phyloP scores from a whole-genome alignment of 108 stramenopile species.

The Nitzschia sp. region DNA sequence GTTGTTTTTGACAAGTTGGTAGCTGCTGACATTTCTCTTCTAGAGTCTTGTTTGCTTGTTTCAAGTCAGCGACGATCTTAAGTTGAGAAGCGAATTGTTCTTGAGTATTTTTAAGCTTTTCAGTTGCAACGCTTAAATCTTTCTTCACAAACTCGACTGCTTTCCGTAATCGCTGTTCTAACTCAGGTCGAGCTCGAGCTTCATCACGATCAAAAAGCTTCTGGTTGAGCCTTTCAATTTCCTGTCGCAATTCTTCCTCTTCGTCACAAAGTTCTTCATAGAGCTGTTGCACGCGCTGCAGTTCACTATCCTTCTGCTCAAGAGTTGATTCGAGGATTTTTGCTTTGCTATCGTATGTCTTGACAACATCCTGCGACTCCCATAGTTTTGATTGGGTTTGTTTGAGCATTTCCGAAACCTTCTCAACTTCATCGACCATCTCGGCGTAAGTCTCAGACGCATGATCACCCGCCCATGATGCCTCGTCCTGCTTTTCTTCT shows the following conservation, averaged over 20 bases:
- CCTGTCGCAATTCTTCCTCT: constrained; percentile 15
- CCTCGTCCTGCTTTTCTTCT: not conserved
- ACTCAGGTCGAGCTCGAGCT: constrained; percentile 5
- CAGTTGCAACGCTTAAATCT: constrained; percentile 5
- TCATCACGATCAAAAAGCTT: not conserved
- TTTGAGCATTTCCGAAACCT: constrained; percentile 14
- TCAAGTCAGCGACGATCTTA: constrained; percentile 3
- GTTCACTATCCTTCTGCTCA: constrained; percentile 7
- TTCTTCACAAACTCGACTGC: constrained; percentile 18
- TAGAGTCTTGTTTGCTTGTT: constrained; percentile 9
- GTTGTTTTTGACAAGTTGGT: constrained; percentile 11
- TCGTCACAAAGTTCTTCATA: constrained; percentile 16
- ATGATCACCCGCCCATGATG: not conserved
- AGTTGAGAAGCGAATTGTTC: constrained; percentile 3
- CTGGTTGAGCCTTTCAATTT: constrained; percentile 17
- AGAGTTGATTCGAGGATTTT: constrained; percentile 11
- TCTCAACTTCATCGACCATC: constrained; percentile 25
- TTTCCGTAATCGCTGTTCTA: constrained; percentile 16
- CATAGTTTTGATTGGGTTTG: constrained; percentile 10
- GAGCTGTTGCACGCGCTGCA: constrained; percentile 4
- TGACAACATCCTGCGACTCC: constrained; percentile 12
- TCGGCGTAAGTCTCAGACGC: constrained; percentile 14
- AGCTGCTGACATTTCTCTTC: not conserved
- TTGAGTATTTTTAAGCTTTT: not conserved
- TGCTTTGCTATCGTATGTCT: constrained; percentile 2